These are phyloP conservation scores for Microbotryum lychnidis-dioicae DNA, from an alignment of 1,284 basidiomycete genomes.

Conservation along the genomic window DNA sequence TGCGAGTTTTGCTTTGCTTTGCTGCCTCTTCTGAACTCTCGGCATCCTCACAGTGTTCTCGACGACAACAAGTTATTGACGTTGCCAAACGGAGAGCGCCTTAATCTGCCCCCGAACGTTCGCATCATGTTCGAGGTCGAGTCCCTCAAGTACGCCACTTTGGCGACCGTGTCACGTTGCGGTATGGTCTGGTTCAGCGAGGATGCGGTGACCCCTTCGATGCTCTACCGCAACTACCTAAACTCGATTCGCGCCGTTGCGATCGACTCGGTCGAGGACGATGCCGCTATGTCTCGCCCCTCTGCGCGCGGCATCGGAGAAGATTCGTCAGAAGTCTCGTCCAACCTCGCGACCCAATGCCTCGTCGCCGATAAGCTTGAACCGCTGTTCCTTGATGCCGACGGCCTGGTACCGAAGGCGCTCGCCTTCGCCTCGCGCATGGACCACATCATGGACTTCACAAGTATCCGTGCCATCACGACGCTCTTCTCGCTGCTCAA, in stretches of 20 bases:
- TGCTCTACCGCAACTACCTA: constrained; percentile 89
- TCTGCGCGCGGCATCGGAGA: constrained; percentile 48
- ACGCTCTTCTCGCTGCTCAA: constrained; percentile 96
- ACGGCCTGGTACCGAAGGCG: constrained; percentile 70
- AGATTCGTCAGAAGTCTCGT: constrained; percentile 47
- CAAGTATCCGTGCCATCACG: constrained; percentile 77
- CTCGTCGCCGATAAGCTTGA: constrained; percentile 69
- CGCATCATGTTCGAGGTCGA: constrained; percentile 99
- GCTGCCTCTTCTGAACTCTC: no score
- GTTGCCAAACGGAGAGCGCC: constrained; percentile 93
- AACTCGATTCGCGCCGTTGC: constrained; percentile 64
- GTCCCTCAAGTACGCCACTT: constrained; percentile 91
- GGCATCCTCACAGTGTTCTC: constrained; percentile 60
- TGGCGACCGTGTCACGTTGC: constrained; percentile 97
- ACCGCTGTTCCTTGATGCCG: constrained; percentile 64
- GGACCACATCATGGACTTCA: constrained; percentile 99
- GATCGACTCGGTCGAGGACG: constrained; percentile 84
- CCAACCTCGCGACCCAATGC: constrained; percentile 63
- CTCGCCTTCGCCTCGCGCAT: constrained; percentile 70
- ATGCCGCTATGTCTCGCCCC: constrained; percentile 35
- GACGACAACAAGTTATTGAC: constrained; percentile 99
- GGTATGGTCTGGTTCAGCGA: constrained; percentile 99
- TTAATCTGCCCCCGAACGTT: constrained; percentile 93
- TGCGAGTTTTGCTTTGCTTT: background rate
- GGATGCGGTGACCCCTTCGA: constrained; percentile 78